Conservation (phyloP, 2,329 filamentous ascomycete genomes). For the Epichloe scottii region DNA sequence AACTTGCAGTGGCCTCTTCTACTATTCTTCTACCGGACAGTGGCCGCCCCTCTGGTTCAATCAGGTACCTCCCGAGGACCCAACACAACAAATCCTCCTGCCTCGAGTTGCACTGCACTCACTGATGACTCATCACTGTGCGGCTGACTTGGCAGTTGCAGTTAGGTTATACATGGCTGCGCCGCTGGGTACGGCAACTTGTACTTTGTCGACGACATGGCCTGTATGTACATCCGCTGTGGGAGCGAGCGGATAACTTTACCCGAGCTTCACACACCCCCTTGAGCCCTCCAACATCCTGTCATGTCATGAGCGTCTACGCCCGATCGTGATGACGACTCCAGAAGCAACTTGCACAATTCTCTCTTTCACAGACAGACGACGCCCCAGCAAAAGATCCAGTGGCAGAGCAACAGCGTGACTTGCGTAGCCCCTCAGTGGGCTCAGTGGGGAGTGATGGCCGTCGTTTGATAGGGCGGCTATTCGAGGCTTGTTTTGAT, state of each 20-base stretch:
- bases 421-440: conserved; percentile 3
- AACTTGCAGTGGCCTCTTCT: neutral
- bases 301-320: neutral
- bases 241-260: too few relatives aligned
- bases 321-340: conserved; percentile 21
- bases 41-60: neutral
- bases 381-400: conserved; percentile 20
- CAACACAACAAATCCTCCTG: too few relatives aligned
- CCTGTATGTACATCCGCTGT: too few relatives aligned
- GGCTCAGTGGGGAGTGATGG: neutral
- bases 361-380: conserved; percentile 5
- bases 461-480: conserved; percentile 12
- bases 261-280: too few relatives aligned
- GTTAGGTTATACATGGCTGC: too few relatives aligned
- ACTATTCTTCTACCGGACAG: too few relatives aligned
- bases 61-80: neutral
- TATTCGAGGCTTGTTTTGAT: conserved; percentile 21
- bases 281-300: too few relatives aligned
- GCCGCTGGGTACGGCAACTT: too few relatives aligned
- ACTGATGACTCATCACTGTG: too few relatives aligned
- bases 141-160: too few relatives aligned
- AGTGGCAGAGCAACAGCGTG: conserved; percentile 4
- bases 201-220: too few relatives aligned
- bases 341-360: conserved; percentile 7
- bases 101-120: neutral